Evolutionary conservation across 148 eudicot species (phyloP).

Genomic region (Amaranthus palmeri): DNA sequence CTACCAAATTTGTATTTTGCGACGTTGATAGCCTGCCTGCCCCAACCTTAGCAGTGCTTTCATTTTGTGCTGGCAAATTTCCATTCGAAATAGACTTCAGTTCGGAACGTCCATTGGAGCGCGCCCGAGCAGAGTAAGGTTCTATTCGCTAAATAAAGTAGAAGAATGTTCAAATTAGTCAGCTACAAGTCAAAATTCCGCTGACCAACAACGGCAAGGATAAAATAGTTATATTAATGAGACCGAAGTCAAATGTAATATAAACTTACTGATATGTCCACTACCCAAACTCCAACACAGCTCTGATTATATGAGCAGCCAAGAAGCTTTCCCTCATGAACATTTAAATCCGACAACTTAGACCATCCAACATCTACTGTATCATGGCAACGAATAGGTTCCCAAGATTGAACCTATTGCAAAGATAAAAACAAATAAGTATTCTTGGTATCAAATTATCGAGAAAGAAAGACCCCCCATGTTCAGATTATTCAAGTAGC

Average conservation of each 20-base stretch:
- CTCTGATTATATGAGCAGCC: conserved; percentile 98
- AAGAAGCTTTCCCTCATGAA: conserved; percentile 96
- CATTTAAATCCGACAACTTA: conserved; percentile 81
- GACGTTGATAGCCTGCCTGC: conserved; percentile 64
- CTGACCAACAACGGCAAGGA: conserved; percentile 6
- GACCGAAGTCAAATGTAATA: neutral
- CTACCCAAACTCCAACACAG: conserved; percentile 99
- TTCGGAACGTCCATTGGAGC: conserved; percentile 52
- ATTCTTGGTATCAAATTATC: conserved; percentile 12
- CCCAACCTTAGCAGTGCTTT: conserved; percentile 53
- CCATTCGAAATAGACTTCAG: conserved; percentile 50
- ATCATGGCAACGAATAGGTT: conserved; percentile 87
- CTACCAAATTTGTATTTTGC: conserved; percentile 55
- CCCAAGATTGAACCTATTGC: conserved; percentile 85
- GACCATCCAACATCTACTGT: conserved; percentile 98
- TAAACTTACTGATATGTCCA: conserved; percentile 73
- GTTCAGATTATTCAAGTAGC: conserved; percentile 1
- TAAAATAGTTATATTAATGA: neutral
- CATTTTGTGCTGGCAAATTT: conserved; percentile 43
- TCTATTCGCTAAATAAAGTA: conserved; percentile 59
- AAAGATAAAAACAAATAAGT: conserved; percentile 1
- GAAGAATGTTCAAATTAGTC: conserved; percentile 17
- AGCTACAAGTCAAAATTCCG: conserved; percentile 9
- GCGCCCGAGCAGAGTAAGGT: conserved; percentile 60
- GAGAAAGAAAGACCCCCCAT: neutral